These are phyloP conservation scores for Ophiostoma montium DNA, from an alignment of 2,329 filamentous ascomycete genomes.

Conservation along the genomic window DNA sequence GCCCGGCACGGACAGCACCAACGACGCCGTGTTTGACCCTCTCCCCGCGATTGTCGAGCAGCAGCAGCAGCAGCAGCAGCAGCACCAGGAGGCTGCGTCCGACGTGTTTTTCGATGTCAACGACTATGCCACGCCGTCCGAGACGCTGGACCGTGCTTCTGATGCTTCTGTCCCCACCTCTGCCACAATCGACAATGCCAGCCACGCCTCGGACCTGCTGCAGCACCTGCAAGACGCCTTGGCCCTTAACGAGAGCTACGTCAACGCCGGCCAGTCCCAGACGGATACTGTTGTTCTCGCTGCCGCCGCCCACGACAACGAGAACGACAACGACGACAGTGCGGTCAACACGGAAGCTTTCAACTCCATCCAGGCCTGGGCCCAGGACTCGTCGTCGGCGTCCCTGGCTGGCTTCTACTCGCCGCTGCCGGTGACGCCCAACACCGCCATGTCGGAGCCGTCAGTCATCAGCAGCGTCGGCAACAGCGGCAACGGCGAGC, in stretches of 20 bases:
- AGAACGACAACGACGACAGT: constrained; percentile 39
- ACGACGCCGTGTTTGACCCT: constrained; percentile 9
- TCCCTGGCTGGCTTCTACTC: constrained; percentile 38
- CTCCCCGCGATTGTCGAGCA: constrained; percentile 2
- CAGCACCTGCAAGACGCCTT: constrained; percentile 23
- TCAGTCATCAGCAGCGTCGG: constrained; percentile 28
- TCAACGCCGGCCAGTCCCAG: constrained; percentile 35
- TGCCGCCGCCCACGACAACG: constrained; percentile 22
- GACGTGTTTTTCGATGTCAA: constrained; percentile 13
- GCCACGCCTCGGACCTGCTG: constrained; percentile 16
- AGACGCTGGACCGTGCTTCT: neutral
- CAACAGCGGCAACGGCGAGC: constrained; percentile 27
- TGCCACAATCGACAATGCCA: neutral
- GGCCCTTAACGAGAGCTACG: constrained; percentile 30
- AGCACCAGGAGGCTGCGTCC: neutral
- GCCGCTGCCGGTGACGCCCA: constrained; percentile 39
- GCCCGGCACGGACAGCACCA: neutral
- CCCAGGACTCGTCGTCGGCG: constrained; percentile 32
- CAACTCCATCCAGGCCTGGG: constrained; percentile 52
- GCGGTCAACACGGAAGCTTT: constrained; percentile 32
- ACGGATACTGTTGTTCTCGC: too few relatives aligned
- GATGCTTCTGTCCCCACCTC: neutral
- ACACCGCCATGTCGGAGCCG: constrained; percentile 35
- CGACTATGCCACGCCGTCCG: neutral
- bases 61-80: neutral